Base-by-base conservation (phyloP, 208 protist genomes). In the Novymonas esmeraldas region DNA sequence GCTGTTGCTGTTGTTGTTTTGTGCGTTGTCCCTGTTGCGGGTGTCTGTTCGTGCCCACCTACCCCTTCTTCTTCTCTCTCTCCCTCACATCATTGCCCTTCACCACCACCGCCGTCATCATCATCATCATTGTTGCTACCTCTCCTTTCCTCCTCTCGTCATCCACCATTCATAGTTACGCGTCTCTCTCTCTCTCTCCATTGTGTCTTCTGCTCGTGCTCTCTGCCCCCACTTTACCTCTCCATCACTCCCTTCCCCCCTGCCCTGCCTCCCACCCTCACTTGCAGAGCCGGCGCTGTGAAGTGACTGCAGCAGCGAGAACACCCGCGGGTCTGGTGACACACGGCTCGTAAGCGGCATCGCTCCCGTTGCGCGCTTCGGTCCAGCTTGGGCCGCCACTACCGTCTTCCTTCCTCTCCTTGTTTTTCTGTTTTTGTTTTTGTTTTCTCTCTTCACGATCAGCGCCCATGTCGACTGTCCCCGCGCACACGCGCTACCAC, bases 381-480 rank as follows among this genome's bases (percentile, higher is more conserved):
- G n/a, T n/a, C n/a, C n/a, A n/a, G n/a, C n/a, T n/a, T n/a, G n/a
- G n/a, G n/a, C n/a, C n/a, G n/a, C 52, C 34, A 48, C 24, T 13
- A 18, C 20, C 26, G 18, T n/a, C 54, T 54, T 14, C 29, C 16
- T 52, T n/a, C 39, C 0, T 54, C 9, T 38, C 29, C 39, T 70
- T 48, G 55, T 39, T 45, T 31, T 52, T 56, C 48, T 18, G 28
- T 62, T 36, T n/a, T 4, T 34, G 7, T 54, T 41, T 26, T 48
- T 56, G 18, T 26, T 22, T 38, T 36, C 38, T 28, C 26, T 51
- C 39, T 60, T n/a, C n/a, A n/a, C n/a, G n/a, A n/a, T n/a, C n/a
- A n/a, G n/a, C n/a, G n/a, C n/a, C 22, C 31, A 71, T 70, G 65
- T 70, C 64, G 14, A 60, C 50, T 6, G 36, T 34, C 18, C 58